A percentile compares a stretch with the other conserved stretches of the same genome.
These are phyloP conservation scores for Papilionanthe hybrid DNA, from an alignment of 116 monocot genomes.

Conservation along the genomic window DNA sequence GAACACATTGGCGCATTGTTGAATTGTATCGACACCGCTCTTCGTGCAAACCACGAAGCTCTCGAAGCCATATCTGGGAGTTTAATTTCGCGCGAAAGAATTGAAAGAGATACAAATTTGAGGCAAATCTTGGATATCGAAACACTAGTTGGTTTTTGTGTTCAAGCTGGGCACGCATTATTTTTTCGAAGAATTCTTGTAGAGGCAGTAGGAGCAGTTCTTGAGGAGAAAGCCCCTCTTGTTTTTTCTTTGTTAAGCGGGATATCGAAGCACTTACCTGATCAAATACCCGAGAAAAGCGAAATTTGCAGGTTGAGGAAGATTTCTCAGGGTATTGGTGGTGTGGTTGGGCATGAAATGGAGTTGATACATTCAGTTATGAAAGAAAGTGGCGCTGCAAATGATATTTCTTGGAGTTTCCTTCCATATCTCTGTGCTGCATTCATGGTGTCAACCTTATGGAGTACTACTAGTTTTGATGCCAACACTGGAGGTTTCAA, in stretches of 20 bases:
- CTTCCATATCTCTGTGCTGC: conserved; percentile 85
- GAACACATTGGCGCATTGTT: conserved; percentile 69
- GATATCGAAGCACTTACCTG: conserved; percentile 57
- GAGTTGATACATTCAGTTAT: conserved; percentile 82
- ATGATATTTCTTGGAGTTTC: conserved; percentile 76
- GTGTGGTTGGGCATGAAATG: conserved; percentile 53
- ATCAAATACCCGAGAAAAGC: conserved; percentile 68
- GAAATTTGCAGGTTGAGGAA: conserved; percentile 69
- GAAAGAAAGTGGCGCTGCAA: conserved; percentile 41
- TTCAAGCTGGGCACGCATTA: conserved; percentile 74
- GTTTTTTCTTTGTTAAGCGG: conserved; percentile 64
- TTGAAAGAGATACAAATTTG: conserved; percentile 78
- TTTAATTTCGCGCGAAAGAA: conserved; percentile 50
- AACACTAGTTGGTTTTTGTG: conserved; percentile 63
- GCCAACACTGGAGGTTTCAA: conserved; percentile 68
- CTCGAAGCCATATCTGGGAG: conserved; percentile 68
- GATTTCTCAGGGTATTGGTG: conserved; percentile 44
- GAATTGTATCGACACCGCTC: conserved; percentile 69
- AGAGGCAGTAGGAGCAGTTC: conserved; percentile 67
- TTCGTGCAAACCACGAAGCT: conserved; percentile 72
- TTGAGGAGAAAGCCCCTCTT: conserved; percentile 81
- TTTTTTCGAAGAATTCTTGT: conserved; percentile 65
- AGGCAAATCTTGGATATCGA: conserved; percentile 86
- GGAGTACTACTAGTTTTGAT: conserved; percentile 67
- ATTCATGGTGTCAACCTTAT: conserved; percentile 70